Conservation (phyloP, 73 alveolate genomes). For the Stentor roeselii region DNA sequence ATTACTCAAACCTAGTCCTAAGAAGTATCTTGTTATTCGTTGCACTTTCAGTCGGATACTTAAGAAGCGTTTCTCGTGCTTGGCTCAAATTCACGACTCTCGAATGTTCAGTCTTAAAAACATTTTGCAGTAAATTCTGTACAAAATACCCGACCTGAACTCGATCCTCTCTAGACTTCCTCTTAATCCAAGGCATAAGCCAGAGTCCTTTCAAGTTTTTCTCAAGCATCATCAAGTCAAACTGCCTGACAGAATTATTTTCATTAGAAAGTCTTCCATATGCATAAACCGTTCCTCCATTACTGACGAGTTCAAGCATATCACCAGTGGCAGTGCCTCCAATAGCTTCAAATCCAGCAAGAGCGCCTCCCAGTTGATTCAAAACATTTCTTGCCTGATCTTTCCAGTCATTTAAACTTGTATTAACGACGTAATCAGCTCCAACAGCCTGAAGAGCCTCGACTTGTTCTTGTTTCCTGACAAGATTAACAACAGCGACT, state of each 20-base stretch:
- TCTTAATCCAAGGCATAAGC: slow-evolving; percentile 45
- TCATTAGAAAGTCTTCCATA: slow-evolving; percentile 58
- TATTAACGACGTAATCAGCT: slow-evolving; percentile 59
- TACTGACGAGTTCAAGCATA: slow-evolving; percentile 32
- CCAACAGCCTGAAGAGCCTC: slow-evolving; percentile 48
- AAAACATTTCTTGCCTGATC: slow-evolving; percentile 32
- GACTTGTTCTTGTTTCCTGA: slow-evolving; percentile 65
- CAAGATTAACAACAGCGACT: slow-evolving; percentile 57
- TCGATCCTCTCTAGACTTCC: slow-evolving; percentile 28
- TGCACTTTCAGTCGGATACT: slow-evolving; percentile 48
- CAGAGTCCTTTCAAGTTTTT: slow-evolving; percentile 39
- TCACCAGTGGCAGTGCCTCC: slow-evolving; percentile 54
- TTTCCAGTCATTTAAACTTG: slow-evolving; percentile 28
- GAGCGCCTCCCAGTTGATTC: slow-evolving; percentile 37
- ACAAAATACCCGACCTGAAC: slow-evolving; percentile 30
- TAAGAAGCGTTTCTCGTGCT: slow-evolving; percentile 51
- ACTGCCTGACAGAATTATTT: slow-evolving; percentile 32
- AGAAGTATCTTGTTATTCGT: slow-evolving; percentile 44
- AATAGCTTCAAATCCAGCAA: slow-evolving; percentile 50
- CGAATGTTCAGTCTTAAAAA: slow-evolving; percentile 24
- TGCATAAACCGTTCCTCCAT: slow-evolving; percentile 25
- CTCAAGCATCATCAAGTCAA: slow-evolving; percentile 35
- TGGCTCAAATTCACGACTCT: slow-evolving; percentile 44
- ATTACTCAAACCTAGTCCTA: too few species aligned
- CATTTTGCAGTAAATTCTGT: slow-evolving; percentile 36